These are phyloP conservation scores for Diaporthe sp. DNA, from an alignment of 2,329 filamentous ascomycete genomes.

Conservation along the genomic window DNA sequence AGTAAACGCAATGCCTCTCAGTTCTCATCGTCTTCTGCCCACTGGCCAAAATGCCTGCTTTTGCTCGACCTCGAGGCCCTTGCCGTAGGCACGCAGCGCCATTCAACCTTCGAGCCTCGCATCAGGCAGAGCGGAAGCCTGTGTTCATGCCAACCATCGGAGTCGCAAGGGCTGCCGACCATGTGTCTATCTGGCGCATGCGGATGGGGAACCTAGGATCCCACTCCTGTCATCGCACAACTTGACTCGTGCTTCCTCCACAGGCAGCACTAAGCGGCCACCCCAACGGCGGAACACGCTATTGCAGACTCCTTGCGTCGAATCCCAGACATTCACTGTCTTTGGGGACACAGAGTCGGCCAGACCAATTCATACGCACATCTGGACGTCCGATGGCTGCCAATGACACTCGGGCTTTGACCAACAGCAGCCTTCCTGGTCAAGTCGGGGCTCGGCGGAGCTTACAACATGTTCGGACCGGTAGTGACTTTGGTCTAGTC, in stretches of 20 bases:
- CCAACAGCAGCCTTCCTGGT: neutral
- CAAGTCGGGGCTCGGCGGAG: neutral
- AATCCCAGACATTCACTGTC: neutral
- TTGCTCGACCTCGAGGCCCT: neutral
- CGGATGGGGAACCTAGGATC: constrained; percentile 9
- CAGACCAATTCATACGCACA: neutral
- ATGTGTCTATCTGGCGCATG: neutral
- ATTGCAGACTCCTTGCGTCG: neutral
- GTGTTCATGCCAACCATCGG: neutral
- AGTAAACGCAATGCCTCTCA: neutral
- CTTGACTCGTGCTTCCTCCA: constrained; percentile 20
- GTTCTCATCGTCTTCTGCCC: neutral
- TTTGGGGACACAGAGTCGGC: neutral
- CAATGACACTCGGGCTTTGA: neutral
- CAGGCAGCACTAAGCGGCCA: constrained; percentile 7
- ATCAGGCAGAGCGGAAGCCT: neutral
- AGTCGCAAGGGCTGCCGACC: neutral
- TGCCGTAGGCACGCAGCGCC: neutral
- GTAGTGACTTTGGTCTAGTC: neutral
- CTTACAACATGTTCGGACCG: neutral
- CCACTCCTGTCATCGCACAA: constrained; percentile 19
- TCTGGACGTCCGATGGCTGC: neutral
- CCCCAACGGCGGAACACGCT: neutral
- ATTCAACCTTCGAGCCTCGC: neutral
- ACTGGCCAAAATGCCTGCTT: neutral